Conservation (phyloP, 768 basidiomycete genomes). For the Rhodotorula taiwanensis region DNA sequence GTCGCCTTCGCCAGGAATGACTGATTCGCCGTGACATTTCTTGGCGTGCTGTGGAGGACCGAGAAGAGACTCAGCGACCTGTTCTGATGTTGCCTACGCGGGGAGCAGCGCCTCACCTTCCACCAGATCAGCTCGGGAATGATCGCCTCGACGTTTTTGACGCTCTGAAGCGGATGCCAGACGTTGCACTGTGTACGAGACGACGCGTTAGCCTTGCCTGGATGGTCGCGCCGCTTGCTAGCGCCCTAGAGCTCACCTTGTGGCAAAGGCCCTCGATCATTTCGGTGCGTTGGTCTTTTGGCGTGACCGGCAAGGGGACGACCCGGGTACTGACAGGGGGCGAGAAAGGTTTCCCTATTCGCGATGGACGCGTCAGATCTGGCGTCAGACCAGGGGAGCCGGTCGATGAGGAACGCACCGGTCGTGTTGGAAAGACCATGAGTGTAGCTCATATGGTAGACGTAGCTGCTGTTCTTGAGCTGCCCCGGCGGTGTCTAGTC, state of each 20-base stretch:
- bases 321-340: constrained; percentile 63
- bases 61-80: background rate
- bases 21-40: constrained; percentile 60
- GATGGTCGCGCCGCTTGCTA: no score
- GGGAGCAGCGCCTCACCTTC: constrained; percentile 47
- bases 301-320: constrained; percentile 46
- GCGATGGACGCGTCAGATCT: background rate
- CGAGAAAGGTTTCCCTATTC: constrained; percentile 66
- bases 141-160: constrained; percentile 68
- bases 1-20: constrained; percentile 55
- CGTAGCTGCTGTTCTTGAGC: constrained; percentile 35
- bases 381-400: no score
- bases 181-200: constrained; percentile 50
- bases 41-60: constrained; percentile 73
- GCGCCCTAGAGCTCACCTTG: constrained; percentile 44
- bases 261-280: constrained; percentile 72
- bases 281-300: constrained; percentile 56
- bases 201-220: background rate
- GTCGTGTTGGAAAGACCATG: constrained; percentile 35
- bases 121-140: constrained; percentile 57
- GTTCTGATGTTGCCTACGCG: background rate
- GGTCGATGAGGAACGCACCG: constrained; percentile 1
- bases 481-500: background rate
- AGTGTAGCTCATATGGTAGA: constrained; percentile 37
- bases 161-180: constrained; percentile 66